Evolutionary conservation across 208 protist genomes (phyloP).

Genomic region (Spongospora subterranea): DNA sequence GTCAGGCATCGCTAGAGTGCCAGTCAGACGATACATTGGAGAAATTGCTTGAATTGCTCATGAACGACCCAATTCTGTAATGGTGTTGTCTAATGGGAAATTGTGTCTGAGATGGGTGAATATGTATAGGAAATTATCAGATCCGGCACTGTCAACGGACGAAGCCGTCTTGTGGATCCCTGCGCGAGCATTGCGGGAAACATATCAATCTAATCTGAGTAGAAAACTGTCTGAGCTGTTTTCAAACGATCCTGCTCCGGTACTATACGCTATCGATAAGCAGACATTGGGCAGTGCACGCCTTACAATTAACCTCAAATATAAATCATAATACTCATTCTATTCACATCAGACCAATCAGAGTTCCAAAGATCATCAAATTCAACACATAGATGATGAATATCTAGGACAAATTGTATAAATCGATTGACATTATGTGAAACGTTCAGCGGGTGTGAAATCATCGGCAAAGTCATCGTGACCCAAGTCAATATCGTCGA

Average conservation of each 20-base stretch:
- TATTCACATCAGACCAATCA: background rate
- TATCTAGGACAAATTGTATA: too few relatives aligned
- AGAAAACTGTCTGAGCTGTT: background rate
- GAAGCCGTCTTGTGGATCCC: background rate
- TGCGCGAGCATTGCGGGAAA: background rate
- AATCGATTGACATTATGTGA: conserved; percentile 16
- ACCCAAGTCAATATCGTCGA: conserved; percentile 44
- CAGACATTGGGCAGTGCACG: conserved; percentile 12
- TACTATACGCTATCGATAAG: conserved; percentile 13
- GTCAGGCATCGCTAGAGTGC: background rate
- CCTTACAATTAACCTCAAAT: background rate
- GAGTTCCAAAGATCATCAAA: too few relatives aligned
- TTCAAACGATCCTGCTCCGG: background rate
- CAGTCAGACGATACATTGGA: background rate
- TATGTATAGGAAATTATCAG: background rate
- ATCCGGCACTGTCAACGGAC: background rate
- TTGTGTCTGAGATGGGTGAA: background rate
- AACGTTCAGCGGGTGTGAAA: conserved; percentile 47
- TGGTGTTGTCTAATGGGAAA: background rate
- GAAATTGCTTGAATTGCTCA: background rate
- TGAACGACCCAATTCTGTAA: background rate
- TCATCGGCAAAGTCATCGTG: conserved; percentile 45
- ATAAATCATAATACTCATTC: background rate
- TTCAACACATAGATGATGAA: too few relatives aligned
- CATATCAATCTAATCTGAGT: conserved; percentile 23